Percentiles rank a stretch among this genome's conserved stretches.
These are phyloP conservation scores for Acanthamoeba castellanii DNA, from an alignment of 208 protist species.

Conservation along the genomic window DNA sequence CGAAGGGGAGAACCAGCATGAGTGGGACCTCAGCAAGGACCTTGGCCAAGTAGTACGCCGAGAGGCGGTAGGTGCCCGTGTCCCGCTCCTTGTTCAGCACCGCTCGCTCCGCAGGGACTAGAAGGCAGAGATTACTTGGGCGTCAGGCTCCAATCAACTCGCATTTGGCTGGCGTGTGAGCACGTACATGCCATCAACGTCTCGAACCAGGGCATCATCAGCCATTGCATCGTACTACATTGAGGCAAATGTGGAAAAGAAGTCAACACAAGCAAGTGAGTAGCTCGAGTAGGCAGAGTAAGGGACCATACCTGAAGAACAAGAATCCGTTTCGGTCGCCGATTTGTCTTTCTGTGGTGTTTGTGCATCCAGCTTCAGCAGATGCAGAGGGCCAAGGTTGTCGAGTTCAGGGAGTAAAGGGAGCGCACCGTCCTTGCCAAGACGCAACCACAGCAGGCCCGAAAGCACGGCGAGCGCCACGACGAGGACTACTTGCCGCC, in stretches of 20 bases:
- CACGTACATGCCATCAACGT: background rate
- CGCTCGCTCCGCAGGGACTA: slow-evolving; percentile 69
- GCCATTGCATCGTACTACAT: too few relatives aligned
- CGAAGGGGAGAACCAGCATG: background rate
- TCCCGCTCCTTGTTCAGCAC: slow-evolving; percentile 78
- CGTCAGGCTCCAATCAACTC: background rate
- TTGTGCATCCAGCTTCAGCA: too few relatives aligned
- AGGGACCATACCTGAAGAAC: slow-evolving; percentile 68
- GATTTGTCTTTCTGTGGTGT: too few relatives aligned
- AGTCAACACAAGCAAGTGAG: background rate
- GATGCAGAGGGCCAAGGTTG: background rate
- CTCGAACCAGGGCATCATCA: slow-evolving; percentile 13
- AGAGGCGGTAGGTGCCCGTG: slow-evolving; percentile 69
- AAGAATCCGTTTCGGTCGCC: slow-evolving; percentile 68
- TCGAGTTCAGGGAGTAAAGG: background rate
- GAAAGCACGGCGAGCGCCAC: slow-evolving; percentile 61
- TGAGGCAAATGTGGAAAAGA: too few relatives aligned
- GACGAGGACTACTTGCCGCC: background rate
- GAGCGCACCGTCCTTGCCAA: slow-evolving; percentile 35
- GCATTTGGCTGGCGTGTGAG: background rate
- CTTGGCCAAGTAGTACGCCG: slow-evolving; percentile 81
- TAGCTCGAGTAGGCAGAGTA: too few relatives aligned
- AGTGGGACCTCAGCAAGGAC: slow-evolving; percentile 72
- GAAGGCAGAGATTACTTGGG: background rate
- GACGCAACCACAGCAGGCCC: slow-evolving; percentile 76